These are phyloP conservation scores for Acacia concinna DNA, from an alignment of 331 rosid species.

Conservation along the genomic window DNA sequence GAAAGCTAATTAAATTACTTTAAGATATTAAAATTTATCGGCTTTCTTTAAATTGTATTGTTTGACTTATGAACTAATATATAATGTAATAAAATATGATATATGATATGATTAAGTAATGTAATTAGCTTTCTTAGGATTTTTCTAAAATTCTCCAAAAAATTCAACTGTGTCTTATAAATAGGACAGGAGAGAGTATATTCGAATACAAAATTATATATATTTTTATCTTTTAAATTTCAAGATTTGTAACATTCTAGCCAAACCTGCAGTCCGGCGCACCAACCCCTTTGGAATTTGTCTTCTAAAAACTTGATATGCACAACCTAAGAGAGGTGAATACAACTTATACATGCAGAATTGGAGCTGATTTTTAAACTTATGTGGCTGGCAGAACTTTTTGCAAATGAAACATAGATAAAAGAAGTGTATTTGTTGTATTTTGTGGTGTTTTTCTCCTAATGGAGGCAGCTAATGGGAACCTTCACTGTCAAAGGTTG, in stretches of 20 bases:
- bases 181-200: no score
- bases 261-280: not conserved
- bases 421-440: not conserved
- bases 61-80: no score
- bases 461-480: not conserved
- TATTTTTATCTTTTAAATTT: not conserved
- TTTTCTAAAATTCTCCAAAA: no score
- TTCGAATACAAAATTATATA: not conserved
- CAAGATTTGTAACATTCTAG: not conserved
- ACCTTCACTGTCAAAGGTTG: constrained; percentile 40
- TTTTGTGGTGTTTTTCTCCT: not conserved
- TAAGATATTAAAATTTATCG: no score
- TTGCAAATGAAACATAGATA: not conserved
- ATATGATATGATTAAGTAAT: no score
- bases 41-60: no score
- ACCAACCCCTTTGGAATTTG: not conserved
- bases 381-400: not conserved
- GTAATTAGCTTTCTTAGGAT: no score
- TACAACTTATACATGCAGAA: not conserved
- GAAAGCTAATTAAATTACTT: no score
- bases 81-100: no score
- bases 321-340: not conserved
- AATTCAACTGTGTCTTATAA: no score
- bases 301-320: not conserved
- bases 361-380: not conserved